Evolutionary conservation across 495 filamentous ascomycete genomes (phyloP), one percentile per base, ranked within the genome.

Genomic region (Cercophora scortea): DNA sequence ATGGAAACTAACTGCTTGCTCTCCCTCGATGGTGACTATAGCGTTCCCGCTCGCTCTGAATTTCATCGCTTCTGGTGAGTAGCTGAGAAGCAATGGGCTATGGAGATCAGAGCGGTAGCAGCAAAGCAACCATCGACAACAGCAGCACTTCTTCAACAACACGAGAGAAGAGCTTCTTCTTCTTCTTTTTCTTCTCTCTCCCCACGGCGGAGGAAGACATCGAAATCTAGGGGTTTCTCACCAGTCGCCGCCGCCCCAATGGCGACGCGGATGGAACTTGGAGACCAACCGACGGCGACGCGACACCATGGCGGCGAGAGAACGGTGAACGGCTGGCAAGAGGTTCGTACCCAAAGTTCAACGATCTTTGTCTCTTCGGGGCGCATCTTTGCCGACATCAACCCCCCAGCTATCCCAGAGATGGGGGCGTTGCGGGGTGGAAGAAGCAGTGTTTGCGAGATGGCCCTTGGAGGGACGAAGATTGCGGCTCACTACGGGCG

Each of bases 21-120:
- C 33, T 19, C 17, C 1, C 17, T 17, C 17, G 13, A 4, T 8
- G 8, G 13, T 44, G 13, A 15, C 32, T 53, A 17, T 49, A 90
- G 86, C 82, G 52, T 68, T 86, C 43, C 86, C 87, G 39, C 73
- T 90, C 64, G 84, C 86, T 52, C 72, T 90, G 53, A 89, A 90
- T 66, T 90, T 89, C 71, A 86, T 89, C 62, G 86, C 86, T 60
- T 87, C 85, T 64, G 86, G 86, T 90, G 80, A 88, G 86, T 89
- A 56, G 45, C 32, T 18, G 43, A 45, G 12, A 13, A 43, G 18
- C 10, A 43, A 43, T 46, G n/a, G 45, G 39, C 36, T 32, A 52
- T 53, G 49, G 55, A 53, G 54, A 65, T 65, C 60, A 66, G 69
- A 73, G 72, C 67, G 70, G 71, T 69, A 67, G 65, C 70, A 73